These are phyloP conservation scores for Colletotrichum sp. DNA, from an alignment of 2,329 filamentous ascomycete species.

Conservation along the genomic window DNA sequence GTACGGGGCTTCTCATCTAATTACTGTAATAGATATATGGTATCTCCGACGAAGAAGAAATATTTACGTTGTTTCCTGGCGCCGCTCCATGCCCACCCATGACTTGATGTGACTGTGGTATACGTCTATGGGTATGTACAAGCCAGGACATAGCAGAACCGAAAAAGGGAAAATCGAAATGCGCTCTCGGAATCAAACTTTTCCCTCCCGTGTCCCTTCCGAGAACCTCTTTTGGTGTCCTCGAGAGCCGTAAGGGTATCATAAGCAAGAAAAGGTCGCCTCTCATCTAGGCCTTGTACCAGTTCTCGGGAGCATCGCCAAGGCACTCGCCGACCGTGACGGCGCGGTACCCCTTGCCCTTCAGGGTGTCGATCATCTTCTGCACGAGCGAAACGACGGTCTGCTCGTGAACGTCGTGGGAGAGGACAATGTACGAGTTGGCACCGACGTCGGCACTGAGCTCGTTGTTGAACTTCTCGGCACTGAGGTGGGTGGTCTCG, in stretches of 20 bases:
- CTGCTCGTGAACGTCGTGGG: constrained; percentile 56
- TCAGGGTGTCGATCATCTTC: constrained; percentile 46
- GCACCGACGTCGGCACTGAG: constrained; percentile 21
- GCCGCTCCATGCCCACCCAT: neutral
- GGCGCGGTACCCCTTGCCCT: constrained; percentile 45
- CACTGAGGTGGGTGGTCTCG: constrained; percentile 51
- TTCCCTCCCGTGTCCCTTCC: neutral
- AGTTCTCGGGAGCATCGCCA: constrained; percentile 53
- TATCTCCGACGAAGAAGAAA: neutral
- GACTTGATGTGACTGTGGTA: neutral
- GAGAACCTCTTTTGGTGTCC: neutral
- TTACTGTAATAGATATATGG: neutral
- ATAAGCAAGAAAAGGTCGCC: neutral
- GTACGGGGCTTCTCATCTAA: neutral
- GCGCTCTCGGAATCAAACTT: neutral
- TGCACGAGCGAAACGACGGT: constrained; percentile 14
- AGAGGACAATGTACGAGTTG: constrained; percentile 54
- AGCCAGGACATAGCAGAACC: neutral
- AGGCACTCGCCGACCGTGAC: constrained; percentile 65
- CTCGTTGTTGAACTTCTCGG: constrained; percentile 37
- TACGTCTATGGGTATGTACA: neutral
- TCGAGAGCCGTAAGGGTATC: neutral
- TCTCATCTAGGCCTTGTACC: constrained; percentile 45
- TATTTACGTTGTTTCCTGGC: neutral
- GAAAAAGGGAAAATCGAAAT: neutral